A percentile compares a stretch with the other conserved stretches of the same genome.
These are phyloP conservation scores for Monosporascus sp. DNA, from an alignment of 2,329 filamentous ascomycete genomes.

Conservation along the genomic window DNA sequence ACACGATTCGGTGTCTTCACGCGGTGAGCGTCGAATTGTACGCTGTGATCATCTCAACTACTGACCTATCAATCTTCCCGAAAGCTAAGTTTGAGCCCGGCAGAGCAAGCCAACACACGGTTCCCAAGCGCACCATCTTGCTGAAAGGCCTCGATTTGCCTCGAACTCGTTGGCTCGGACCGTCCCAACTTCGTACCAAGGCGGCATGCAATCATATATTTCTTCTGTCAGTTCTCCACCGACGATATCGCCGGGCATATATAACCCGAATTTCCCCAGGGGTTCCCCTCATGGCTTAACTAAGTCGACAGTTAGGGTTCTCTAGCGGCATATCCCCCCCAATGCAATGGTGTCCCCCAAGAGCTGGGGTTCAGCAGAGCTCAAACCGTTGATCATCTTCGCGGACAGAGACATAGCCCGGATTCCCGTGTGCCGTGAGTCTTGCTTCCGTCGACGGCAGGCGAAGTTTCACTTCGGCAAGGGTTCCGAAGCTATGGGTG, in stretches of 20 bases:
- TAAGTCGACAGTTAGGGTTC: background rate
- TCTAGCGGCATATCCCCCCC: background rate
- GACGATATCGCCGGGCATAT: background rate
- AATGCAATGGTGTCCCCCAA: background rate
- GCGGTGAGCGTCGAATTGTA: background rate
- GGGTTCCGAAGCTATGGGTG: background rate
- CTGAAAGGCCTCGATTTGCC: background rate
- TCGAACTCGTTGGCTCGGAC: background rate
- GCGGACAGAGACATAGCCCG: background rate
- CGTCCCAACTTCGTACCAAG: background rate
- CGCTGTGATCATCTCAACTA: background rate
- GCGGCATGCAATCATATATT: background rate
- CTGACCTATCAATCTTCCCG: background rate
- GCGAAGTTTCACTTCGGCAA: background rate
- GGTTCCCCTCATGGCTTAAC: background rate
- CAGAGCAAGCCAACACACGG: background rate
- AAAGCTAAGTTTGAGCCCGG: background rate
- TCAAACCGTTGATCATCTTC: background rate
- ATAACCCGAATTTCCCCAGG: background rate
- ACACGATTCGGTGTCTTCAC: slow-evolving; percentile 16
- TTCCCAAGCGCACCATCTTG: background rate
- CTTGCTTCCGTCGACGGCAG: background rate
- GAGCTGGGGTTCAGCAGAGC: background rate
- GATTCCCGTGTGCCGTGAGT: background rate
- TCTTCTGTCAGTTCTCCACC: background rate